Evolutionary conservation across 1,139 yeast species (phyloP).

Genomic region (Blastobotrys serpentis): DNA sequence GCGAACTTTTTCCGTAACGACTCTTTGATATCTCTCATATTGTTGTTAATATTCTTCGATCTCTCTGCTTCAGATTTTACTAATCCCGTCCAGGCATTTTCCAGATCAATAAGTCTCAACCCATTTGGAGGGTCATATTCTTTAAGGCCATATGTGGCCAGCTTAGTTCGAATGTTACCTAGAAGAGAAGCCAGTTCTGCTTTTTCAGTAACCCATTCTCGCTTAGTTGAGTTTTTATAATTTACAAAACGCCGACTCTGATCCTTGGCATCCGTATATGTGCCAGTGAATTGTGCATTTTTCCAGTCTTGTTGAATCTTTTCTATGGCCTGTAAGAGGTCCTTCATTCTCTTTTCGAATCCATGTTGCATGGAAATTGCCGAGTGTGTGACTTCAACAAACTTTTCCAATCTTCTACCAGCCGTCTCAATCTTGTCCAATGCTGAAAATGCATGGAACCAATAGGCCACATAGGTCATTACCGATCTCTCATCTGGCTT

Average conservation of each 20-base stretch:
- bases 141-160: conserved; percentile 40
- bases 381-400: conserved; percentile 40
- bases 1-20: conserved; percentile 51
- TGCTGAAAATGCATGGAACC: conserved; percentile 56
- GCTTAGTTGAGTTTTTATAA: conserved; percentile 38
- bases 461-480: conserved; percentile 63
- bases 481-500: conserved; percentile 66
- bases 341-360: conserved; percentile 38
- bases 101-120: conserved; percentile 35
- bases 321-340: conserved; percentile 33
- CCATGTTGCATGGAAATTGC: conserved; percentile 40
- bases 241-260: conserved; percentile 33
- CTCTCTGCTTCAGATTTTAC: conserved; percentile 37
- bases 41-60: conserved; percentile 38
- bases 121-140: conserved; percentile 42
- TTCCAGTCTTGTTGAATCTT: conserved; percentile 30
- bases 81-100: conserved; percentile 37
- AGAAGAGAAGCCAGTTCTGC: conserved; percentile 40
- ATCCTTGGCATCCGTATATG: conserved; percentile 37
- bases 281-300: conserved; percentile 32
- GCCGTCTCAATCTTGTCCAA: conserved; percentile 43
- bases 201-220: conserved; percentile 43
- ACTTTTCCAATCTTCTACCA: conserved; percentile 42
- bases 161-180: conserved; percentile 42
- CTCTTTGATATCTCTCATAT: conserved; percentile 39